Evolutionary conservation across 352 stramenopile species (phyloP).

Genomic region (Phytophthora fragariaefolia): DNA sequence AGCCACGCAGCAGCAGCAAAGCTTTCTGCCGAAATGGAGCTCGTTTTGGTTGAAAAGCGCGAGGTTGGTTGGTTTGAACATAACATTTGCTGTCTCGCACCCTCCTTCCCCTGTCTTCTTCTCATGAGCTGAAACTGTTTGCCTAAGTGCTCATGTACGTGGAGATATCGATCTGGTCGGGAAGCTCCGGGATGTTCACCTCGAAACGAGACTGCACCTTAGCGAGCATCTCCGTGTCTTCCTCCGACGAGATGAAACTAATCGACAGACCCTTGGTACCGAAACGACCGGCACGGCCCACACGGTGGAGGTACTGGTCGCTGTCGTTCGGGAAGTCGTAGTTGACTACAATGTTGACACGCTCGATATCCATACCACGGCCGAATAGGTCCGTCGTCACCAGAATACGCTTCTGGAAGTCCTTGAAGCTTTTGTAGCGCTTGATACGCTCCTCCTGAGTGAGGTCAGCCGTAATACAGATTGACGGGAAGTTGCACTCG

Average conservation of each 20-base stretch:
- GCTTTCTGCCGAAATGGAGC: slow-evolving; percentile 38
- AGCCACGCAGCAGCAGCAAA: slow-evolving; percentile 42
- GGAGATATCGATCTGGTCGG: slow-evolving; percentile 99
- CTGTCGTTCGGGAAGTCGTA: slow-evolving; percentile 99
- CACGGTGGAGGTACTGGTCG: slow-evolving; percentile 99
- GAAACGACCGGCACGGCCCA: slow-evolving; percentile 99
- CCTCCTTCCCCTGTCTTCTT: slow-evolving; percentile 20
- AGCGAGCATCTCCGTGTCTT: slow-evolving; percentile 98
- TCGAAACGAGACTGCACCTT: slow-evolving; percentile 99
- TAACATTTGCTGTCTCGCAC: slow-evolving; percentile 22
- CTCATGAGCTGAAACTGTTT: slow-evolving; percentile 26
- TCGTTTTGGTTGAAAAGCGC: slow-evolving; percentile 34
- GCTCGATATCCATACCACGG: slow-evolving; percentile 99
- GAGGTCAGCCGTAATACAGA: slow-evolving; percentile 99
- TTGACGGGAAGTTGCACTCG: slow-evolving; percentile 99
- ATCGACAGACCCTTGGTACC: slow-evolving; percentile 99
- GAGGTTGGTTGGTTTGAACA: slow-evolving; percentile 43
- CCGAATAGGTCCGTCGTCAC: slow-evolving; percentile 99
- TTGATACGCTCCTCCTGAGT: slow-evolving; percentile 98
- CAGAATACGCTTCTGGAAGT: slow-evolving; percentile 99
- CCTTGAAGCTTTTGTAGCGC: slow-evolving; percentile 99
- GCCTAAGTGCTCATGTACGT: slow-evolving; percentile 96
- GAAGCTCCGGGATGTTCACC: slow-evolving; percentile 99
- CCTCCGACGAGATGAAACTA: slow-evolving; percentile 98
- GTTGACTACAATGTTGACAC: slow-evolving; percentile 99